These are phyloP conservation scores for Cantharellus anzutake DNA, from an alignment of 768 basidiomycete species.

Conservation along the genomic window DNA sequence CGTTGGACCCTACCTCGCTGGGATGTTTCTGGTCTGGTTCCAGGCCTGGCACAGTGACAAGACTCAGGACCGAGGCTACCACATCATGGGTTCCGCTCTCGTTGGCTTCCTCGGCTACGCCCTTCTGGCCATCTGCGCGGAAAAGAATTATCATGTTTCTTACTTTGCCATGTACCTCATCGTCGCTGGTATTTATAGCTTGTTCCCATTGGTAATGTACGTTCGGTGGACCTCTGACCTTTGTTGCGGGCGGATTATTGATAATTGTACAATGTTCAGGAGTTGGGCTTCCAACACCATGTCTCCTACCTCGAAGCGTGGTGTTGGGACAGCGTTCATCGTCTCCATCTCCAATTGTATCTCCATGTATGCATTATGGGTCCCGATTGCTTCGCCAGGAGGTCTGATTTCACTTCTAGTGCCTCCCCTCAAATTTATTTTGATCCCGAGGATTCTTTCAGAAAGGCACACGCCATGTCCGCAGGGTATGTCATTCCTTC, in stretches of 20 bases:
- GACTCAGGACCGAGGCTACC: conserved; percentile 34
- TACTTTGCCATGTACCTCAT: conserved; percentile 42
- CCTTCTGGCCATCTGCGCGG: conserved; percentile 31
- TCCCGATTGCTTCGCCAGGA: background rate
- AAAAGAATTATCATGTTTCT: conserved; percentile 32
- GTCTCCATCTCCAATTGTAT: conserved; percentile 40
- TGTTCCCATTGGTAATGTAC: conserved; percentile 40
- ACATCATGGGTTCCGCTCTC: conserved; percentile 31
- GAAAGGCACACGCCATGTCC: conserved; percentile 37
- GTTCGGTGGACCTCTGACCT: conserved; percentile 7
- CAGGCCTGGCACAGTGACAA: conserved; percentile 33
- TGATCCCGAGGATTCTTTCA: conserved; percentile 29
- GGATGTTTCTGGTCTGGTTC: background rate
- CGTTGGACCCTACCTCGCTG: background rate
- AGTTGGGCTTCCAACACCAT: conserved; percentile 42
- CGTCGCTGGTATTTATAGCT: conserved; percentile 32
- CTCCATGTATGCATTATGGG: conserved; percentile 25
- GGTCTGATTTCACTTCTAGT: conserved; percentile 13
- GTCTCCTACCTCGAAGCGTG: conserved; percentile 39
- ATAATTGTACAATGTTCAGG: conserved; percentile 16
- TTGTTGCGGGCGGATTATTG: background rate
- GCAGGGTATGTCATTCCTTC: conserved; percentile 22
- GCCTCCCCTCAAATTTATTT: conserved; percentile 40
- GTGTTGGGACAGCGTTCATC: conserved; percentile 40
- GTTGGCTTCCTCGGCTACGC: conserved; percentile 33